These are phyloP conservation scores for Globisporangium nodosum DNA, from an alignment of 352 stramenopile genomes.

Conservation along the genomic window DNA sequence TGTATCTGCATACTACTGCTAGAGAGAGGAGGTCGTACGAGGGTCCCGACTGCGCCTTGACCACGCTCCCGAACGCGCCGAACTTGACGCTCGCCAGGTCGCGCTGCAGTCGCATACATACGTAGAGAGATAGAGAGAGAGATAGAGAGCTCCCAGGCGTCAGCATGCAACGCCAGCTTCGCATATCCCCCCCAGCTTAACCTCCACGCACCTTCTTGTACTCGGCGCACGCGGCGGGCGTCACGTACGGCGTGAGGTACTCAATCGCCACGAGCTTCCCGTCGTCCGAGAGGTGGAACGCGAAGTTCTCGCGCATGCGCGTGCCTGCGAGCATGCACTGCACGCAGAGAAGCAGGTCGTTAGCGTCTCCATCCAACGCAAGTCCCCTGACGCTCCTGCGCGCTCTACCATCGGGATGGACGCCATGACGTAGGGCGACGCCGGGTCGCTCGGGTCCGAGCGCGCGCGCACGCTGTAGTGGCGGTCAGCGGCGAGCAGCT, in stretches of 20 bases:
- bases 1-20: not conserved
- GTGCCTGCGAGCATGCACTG: constrained; percentile 71
- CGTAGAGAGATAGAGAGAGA: too few species aligned
- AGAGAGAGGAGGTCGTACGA: constrained; percentile 28
- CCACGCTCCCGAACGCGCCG: constrained; percentile 39
- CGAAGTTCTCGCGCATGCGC: constrained; percentile 71
- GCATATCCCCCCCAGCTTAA: not conserved
- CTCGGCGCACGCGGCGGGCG: constrained; percentile 28
- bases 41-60: constrained; percentile 58
- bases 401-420: constrained; percentile 58
- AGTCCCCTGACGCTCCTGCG: not conserved
- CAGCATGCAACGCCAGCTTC: not conserved
- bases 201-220: constrained; percentile 36
- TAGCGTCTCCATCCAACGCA: not conserved
- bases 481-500: constrained; percentile 36
- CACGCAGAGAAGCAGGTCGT: not conserved
- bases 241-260: constrained; percentile 65
- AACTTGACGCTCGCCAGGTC: constrained; percentile 62
- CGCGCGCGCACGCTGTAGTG: constrained; percentile 70
- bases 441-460: constrained; percentile 45
- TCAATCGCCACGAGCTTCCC: constrained; percentile 79
- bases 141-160: not conserved
- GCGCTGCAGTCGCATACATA: constrained; percentile 14
- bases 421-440: constrained; percentile 65
- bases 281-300: constrained; percentile 75